These are phyloP conservation scores for Neurospora sp. DNA, from an alignment of 495 filamentous ascomycete species.

Conservation along the genomic window DNA sequence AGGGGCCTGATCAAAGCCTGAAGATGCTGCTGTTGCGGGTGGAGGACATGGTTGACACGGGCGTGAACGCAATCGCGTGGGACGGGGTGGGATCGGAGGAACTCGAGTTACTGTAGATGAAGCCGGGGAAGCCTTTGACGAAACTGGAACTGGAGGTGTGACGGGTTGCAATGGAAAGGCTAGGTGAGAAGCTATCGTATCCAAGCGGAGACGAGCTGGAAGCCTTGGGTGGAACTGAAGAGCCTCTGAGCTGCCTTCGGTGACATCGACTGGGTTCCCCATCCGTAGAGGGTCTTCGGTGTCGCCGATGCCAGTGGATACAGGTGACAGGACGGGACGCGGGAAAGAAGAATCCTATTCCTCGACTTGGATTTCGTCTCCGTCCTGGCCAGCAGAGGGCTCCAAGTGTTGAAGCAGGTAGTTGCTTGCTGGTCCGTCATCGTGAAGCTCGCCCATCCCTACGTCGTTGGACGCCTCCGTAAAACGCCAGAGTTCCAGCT, in stretches of 20 bases:
- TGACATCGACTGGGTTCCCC: not conserved
- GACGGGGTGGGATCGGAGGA: not conserved
- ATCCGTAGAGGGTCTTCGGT: not conserved
- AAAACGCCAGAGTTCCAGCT: not conserved
- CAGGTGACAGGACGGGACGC: not conserved
- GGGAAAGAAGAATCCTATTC: not conserved
- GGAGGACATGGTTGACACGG: not conserved
- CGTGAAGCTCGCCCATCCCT: not conserved
- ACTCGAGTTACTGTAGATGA: not conserved
- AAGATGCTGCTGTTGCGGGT: not conserved
- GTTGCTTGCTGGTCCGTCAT: not conserved
- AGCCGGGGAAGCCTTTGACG: not conserved
- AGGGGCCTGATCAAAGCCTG: not conserved
- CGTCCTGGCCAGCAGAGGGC: not conserved
- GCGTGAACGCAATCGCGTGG: not conserved
- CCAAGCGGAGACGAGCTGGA: not conserved
- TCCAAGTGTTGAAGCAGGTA: not conserved
- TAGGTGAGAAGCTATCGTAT: not conserved
- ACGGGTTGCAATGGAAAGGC: not conserved
- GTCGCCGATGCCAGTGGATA: not conserved
- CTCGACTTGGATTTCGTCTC: not conserved
- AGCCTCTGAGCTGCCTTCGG: not conserved
- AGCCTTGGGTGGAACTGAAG: not conserved
- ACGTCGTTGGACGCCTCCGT: not conserved
- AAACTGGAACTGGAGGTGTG: not conserved